Evolutionary conservation across 352 stramenopile genomes (phyloP), one percentile per base, ranked within the genome.

Genomic region (Globisporangium mamillatum): DNA sequence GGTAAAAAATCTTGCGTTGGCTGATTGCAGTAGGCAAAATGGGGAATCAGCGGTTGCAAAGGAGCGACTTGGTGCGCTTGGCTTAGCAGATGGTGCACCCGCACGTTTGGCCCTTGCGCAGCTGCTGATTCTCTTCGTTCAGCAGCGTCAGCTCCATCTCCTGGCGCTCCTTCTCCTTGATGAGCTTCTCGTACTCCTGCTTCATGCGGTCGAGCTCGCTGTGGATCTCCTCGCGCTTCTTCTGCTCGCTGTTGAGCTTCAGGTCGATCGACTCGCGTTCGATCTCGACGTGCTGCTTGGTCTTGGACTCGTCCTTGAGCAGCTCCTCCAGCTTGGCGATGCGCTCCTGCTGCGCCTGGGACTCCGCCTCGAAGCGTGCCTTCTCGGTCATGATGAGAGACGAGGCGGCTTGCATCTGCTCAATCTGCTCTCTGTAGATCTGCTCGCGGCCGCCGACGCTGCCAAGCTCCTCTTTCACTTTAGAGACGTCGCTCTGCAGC

Each of bases 391-490:
- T 70, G 48, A 92, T 83, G 56, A 90, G 74, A 29, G 88, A 94
- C 60, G 86, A 91, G 55, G 80, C 75, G 20, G 77, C 72, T 66
- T 93, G 82, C 81, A 94, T 89, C 72, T 92, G 80, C 69, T 96
- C 88, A 62, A 96, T 92, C 75, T 94, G 86, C 71, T 93, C 84
- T 67, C 89, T 88, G 76, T 92, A 93, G 70, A 94, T 90, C 74
- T 94, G 83, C 54, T 93, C 84, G 41, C 86, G 83, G 7, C 84
- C 88, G 34, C 86, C 82, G 38, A 92, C 85, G 55, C 84, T 93
- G 41, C 86, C 88, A 14, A 96, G 80, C 48, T 92, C 81, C 75
- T 96, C 88, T 59, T 93, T 92, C 16, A 94, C 86, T 27, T 88
- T 89, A 2, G 82, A 79, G 7, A 92, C 81, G 63, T 94, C 84